Evolutionary conservation across 176 grass and related monocot species (phyloP).

Genomic region (Zizania latifolia): DNA sequence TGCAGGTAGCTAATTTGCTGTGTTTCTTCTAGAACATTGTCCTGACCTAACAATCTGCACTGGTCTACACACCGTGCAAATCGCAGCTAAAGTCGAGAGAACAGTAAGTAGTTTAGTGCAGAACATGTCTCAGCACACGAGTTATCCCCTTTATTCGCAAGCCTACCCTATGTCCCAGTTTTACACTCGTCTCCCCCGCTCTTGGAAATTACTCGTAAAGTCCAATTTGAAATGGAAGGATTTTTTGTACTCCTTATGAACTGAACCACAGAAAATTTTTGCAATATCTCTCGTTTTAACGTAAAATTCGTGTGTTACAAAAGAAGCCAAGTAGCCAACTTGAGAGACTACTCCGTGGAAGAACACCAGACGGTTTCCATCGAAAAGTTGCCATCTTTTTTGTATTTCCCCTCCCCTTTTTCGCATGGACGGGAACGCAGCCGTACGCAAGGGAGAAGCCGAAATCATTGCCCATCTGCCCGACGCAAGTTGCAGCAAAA

Average conservation of each 20-base stretch:
- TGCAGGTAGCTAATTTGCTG: too few species aligned
- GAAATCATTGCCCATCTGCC: background rate
- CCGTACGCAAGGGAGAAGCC: background rate
- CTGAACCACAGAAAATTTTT: too few species aligned
- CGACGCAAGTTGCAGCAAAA: background rate
- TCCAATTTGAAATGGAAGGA: too few species aligned
- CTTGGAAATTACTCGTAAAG: background rate
- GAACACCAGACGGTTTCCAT: background rate
- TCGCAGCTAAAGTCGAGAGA: background rate
- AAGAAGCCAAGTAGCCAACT: too few species aligned
- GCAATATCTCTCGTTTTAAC: too few species aligned
- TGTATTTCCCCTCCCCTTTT: too few species aligned
- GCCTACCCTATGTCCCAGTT: background rate
- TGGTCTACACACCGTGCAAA: background rate
- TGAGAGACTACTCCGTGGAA: too few species aligned
- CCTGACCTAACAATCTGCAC: background rate
- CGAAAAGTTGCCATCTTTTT: background rate
- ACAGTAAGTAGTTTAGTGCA: background rate
- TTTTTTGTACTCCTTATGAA: too few species aligned
- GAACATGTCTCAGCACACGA: background rate
- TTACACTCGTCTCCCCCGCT: too few species aligned
- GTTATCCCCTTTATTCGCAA: slow-evolving; percentile 17
- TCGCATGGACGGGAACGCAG: background rate
- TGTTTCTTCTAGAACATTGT: background rate
- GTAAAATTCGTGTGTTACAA: too few species aligned